Evolutionary conservation across 148 eudicot genomes (phyloP).

Genomic region (Chenopodium berlandieri): DNA sequence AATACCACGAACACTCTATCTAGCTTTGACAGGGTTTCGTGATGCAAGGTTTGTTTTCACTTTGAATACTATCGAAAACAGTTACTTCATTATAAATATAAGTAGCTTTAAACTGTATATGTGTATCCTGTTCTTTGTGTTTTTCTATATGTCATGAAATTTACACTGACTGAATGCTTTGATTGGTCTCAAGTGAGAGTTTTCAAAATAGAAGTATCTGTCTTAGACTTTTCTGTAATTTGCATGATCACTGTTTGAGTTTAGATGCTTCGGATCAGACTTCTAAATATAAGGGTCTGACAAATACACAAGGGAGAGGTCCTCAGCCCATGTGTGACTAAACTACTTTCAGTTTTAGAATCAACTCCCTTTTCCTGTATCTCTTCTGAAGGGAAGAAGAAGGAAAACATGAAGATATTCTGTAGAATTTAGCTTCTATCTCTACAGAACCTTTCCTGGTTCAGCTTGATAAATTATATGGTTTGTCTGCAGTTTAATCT

Average conservation of each 20-base stretch:
- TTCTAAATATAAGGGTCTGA: background rate
- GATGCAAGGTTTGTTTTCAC: constrained; percentile 73
- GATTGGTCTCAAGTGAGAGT: background rate
- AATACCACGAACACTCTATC: constrained; percentile 95
- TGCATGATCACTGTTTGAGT: background rate
- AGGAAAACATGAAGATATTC: background rate
- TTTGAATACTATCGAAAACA: background rate
- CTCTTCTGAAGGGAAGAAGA: background rate
- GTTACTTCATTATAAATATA: background rate
- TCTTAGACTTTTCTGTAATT: background rate
- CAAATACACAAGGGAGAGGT: background rate
- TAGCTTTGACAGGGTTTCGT: constrained; percentile 96
- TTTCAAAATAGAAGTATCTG: background rate
- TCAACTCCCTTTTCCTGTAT: background rate
- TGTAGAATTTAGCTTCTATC: background rate
- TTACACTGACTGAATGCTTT: background rate
- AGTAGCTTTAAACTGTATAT: background rate
- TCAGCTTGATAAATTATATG: constrained; percentile 8
- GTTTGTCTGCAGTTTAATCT: constrained; percentile 61
- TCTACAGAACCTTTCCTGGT: background rate
- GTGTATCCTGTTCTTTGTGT: background rate
- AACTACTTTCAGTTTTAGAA: background rate
- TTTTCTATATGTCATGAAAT: background rate
- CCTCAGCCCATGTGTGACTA: background rate
- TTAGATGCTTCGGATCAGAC: background rate